phyloP scores from a whole-genome alignment of 345 rosid genomes.

The Crucihimalaya himalaica region DNA sequence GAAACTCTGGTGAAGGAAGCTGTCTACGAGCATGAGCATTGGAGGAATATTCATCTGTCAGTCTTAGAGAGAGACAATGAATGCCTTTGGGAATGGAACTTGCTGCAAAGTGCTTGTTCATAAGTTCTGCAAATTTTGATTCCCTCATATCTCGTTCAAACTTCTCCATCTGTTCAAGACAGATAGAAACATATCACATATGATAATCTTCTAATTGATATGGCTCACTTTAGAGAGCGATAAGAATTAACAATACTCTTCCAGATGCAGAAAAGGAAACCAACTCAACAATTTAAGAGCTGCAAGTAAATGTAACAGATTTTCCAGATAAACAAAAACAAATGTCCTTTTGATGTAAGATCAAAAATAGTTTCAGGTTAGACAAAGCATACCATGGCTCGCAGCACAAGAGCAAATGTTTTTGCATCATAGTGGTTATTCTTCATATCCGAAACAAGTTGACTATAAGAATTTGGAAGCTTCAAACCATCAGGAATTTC shows the following conservation, averaged over 20 bases:
- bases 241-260: background rate
- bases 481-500: constrained; percentile 82
- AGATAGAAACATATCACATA: constrained; percentile 20
- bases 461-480: constrained; percentile 81
- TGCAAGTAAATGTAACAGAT: background rate
- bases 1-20: constrained; percentile 97
- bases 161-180: constrained; percentile 79
- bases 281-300: background rate
- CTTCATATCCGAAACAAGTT: constrained; percentile 91
- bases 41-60: constrained; percentile 98
- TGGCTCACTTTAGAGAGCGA: constrained; percentile 5
- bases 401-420: constrained; percentile 73
- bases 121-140: constrained; percentile 87
- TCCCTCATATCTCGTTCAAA: constrained; percentile 84
- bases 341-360: background rate
- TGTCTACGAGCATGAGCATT: constrained; percentile 98
- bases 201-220: background rate
- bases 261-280: background rate
- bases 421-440: constrained; percentile 83
- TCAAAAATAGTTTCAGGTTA: background rate
- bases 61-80: constrained; percentile 91
- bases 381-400: constrained; percentile 79
- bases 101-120: constrained; percentile 99
- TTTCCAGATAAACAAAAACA: background rate
- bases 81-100: constrained; percentile 97